Evolutionary conservation across 2,329 filamentous ascomycete species (phyloP), one percentile per base, ranked within the genome.

Genomic region (Aspergillus fumigatus): DNA sequence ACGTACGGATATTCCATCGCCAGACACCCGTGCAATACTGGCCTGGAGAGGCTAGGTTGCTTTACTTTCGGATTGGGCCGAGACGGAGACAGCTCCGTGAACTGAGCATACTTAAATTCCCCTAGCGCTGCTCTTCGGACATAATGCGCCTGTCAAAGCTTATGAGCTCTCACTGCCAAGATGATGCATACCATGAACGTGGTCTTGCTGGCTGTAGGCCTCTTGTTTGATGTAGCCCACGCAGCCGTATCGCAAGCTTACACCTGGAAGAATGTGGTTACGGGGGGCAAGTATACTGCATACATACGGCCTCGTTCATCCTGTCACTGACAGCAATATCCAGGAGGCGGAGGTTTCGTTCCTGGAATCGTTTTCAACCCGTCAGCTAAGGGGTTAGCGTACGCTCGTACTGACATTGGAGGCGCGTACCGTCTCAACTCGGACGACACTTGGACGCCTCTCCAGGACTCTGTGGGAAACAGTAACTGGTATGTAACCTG

Each of bases 371-470:
- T 82, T n/a, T 85, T 84, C 70, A 82, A 84, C 62, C 64, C 65
- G 3, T 64, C 64, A 14, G 63, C 61, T 26, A 73, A 78, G 59
- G 81, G 81, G 4, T 68, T 84, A 6, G 81, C 80, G 2, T 84
- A 84, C 61, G 80, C 80, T 25, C 75, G 82, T 41, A 82, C 82
- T 2, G 82, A 85, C 58, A 84, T 84, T 59, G 82, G 82, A 19
- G 82, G 82, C 8, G 73, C 82, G 10, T 84, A 84, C 69, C 75
- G 77, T 57, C 73, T 84, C 23, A 84, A 84, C 60, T 53, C 73
- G 10, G 82, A 84, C 65, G 80, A 84, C 60, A 79, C 78, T 1
- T 84, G 81, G 81, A 83, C 78, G 1, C 67, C 81, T 21, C 62
- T 85, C n/a, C 79, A 78, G 1, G 82, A 85, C 57, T 71, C 79